Conservation (phyloP, 768 basidiomycete genomes). For the Suillus placidus region DNA sequence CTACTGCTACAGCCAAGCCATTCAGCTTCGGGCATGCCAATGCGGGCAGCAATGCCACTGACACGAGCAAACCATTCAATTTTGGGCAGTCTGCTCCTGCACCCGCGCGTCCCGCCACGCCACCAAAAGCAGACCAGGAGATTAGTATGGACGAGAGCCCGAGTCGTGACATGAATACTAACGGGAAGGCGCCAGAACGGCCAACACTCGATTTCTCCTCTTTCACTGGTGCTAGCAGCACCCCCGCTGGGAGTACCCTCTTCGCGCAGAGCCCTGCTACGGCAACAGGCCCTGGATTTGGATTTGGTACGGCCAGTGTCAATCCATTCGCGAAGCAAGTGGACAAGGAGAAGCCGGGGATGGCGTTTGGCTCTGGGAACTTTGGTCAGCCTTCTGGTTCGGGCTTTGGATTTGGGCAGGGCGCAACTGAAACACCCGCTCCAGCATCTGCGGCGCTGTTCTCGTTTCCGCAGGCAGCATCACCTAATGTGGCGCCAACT, state of each 20-base stretch:
- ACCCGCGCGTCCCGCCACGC: slow-evolving; percentile 57
- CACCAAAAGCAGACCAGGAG: slow-evolving; percentile 67
- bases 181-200: slow-evolving; percentile 43
- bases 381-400: slow-evolving; percentile 49
- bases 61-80: slow-evolving; percentile 54
- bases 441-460: slow-evolving; percentile 49
- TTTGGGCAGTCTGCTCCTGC: slow-evolving; percentile 49
- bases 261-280: slow-evolving; percentile 39
- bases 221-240: slow-evolving; percentile 43
- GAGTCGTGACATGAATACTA: slow-evolving; percentile 58
- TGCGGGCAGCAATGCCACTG: slow-evolving; percentile 38
- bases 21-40: slow-evolving; percentile 55
- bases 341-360: slow-evolving; percentile 45
- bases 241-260: slow-evolving; percentile 33
- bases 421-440: slow-evolving; percentile 40
- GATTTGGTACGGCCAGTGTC: slow-evolving; percentile 33
- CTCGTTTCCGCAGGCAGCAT: slow-evolving; percentile 45
- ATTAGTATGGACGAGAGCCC: slow-evolving; percentile 85
- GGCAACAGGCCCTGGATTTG: slow-evolving; percentile 35
- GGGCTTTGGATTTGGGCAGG: slow-evolving; percentile 53
- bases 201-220: slow-evolving; percentile 51
- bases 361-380: slow-evolving; percentile 38
- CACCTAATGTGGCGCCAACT: slow-evolving; percentile 37
- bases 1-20: slow-evolving; percentile 21
- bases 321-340: slow-evolving; percentile 55